Conservation (phyloP, 2,329 filamentous ascomycete genomes). For the Xylaria sp. region DNA sequence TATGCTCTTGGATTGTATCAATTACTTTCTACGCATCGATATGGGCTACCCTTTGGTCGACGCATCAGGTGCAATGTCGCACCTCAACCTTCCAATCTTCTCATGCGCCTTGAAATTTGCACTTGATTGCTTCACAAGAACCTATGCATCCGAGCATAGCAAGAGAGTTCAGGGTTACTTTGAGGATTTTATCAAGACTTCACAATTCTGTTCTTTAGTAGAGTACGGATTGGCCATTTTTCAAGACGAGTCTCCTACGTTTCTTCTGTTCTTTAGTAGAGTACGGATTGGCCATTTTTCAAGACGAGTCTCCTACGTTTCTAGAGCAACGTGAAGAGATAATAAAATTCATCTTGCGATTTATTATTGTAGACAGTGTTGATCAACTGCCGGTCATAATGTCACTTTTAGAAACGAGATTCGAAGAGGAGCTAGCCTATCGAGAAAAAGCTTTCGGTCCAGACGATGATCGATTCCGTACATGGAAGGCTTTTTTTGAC, state of each 20-base stretch:
- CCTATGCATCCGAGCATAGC: not conserved
- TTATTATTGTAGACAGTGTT: not conserved
- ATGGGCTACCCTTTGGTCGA: slow-evolving; percentile 15
- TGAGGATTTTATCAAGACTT: not conserved
- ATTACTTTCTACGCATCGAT: slow-evolving; percentile 8
- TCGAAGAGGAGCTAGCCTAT: not conserved
- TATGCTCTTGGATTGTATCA: slow-evolving; percentile 9
- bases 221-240: not conserved
- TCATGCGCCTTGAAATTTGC: slow-evolving; percentile 4
- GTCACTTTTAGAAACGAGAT: not conserved
- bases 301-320: not conserved
- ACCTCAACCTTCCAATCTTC: not conserved
- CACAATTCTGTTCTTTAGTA: not conserved
- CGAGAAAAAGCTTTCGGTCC: not conserved
- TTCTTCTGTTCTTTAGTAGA: slow-evolving; percentile 1
- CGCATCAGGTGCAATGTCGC: not conserved
- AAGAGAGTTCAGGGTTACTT: not conserved
- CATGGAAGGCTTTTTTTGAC: not conserved
- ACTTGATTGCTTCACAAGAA: not conserved
- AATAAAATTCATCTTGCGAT: not conserved
- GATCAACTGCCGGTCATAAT: not conserved
- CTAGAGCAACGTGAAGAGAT: not conserved
- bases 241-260: no score
- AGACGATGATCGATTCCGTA: not conserved
- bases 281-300: not conserved